A percentile compares a stretch with the other conserved stretches of the same genome.
Evolutionary conservation across 768 basidiomycete species (phyloP).

Genomic region (Suillus fuscotomentosus): DNA sequence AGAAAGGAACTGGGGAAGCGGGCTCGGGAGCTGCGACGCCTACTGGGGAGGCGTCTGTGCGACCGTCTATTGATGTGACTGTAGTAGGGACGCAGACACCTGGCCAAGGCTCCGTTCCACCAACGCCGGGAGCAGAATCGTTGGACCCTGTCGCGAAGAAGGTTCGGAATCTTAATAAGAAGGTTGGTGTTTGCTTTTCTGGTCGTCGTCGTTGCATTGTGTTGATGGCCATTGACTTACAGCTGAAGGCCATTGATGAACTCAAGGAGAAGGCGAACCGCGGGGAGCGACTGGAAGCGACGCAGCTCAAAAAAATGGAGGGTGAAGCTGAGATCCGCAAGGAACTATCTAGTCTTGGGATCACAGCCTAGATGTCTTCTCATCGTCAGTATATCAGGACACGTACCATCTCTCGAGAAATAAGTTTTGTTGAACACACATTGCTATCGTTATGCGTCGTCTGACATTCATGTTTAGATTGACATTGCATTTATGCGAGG

Average conservation of each 20-base stretch:
- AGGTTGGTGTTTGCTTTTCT: constrained; percentile 49
- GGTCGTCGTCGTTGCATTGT: constrained; percentile 4
- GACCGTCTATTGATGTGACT: constrained; percentile 38
- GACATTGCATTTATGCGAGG: background rate
- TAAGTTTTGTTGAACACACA: constrained; percentile 1
- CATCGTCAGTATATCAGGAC: background rate
- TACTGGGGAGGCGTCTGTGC: constrained; percentile 17
- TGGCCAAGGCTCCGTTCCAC: constrained; percentile 36
- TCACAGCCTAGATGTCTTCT: constrained; percentile 14
- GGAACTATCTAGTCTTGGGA: constrained; percentile 57
- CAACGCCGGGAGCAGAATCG: constrained; percentile 56
- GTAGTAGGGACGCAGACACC: constrained; percentile 22
- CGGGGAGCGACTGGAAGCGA: constrained; percentile 91
- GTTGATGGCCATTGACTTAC: constrained; percentile 8
- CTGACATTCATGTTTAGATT: background rate
- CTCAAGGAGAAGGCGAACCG: constrained; percentile 89
- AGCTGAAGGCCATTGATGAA: constrained; percentile 99
- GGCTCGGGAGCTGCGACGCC: constrained; percentile 31
- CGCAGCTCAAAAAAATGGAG: constrained; percentile 97
- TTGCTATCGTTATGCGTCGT: background rate
- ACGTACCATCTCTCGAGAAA: background rate
- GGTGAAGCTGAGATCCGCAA: constrained; percentile 81
- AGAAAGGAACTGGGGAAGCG: constrained; percentile 23
- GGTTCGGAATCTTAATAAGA: constrained; percentile 92
- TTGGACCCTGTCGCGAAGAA: constrained; percentile 89